Conservation (phyloP, 2,329 filamentous ascomycete species). For the Chalaropsis ovoidea region DNA sequence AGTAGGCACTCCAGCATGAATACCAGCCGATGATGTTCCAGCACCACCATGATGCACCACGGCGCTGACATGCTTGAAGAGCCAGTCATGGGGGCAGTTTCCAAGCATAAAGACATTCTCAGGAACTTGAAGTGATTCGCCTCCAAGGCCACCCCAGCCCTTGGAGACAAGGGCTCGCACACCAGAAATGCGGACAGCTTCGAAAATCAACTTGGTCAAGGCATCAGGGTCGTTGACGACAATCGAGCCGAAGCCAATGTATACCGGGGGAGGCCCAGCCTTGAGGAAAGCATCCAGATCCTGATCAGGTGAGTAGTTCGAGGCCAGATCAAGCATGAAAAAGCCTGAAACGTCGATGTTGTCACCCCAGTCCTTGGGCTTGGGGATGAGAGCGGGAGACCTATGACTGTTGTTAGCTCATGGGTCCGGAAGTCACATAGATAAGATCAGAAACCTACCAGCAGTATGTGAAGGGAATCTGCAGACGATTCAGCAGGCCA, state of each 20-base stretch:
- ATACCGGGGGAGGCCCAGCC: slow-evolving; percentile 61
- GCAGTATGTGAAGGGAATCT: slow-evolving; percentile 80
- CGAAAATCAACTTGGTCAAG: slow-evolving; percentile 62
- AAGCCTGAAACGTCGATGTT: slow-evolving; percentile 68
- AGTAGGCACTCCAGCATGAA: slow-evolving; percentile 68
- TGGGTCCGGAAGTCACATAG: background rate
- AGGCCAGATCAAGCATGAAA: slow-evolving; percentile 60
- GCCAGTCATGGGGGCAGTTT: slow-evolving; percentile 80
- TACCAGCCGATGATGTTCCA: slow-evolving; percentile 79
- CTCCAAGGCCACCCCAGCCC: slow-evolving; percentile 78
- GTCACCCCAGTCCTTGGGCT: slow-evolving; percentile 63
- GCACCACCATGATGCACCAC: slow-evolving; percentile 85
- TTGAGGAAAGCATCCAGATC: slow-evolving; percentile 57
- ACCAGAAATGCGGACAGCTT: slow-evolving; percentile 55
- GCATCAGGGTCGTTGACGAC: slow-evolving; percentile 65
- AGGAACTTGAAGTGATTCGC: slow-evolving; percentile 57
- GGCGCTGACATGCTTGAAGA: slow-evolving; percentile 69
- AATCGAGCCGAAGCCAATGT: slow-evolving; percentile 76
- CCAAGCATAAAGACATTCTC: slow-evolving; percentile 73
- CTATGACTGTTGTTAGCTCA: slow-evolving; percentile 26
- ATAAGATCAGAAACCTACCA: slow-evolving; percentile 43
- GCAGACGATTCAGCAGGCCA: slow-evolving; percentile 62
- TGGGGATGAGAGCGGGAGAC: slow-evolving; percentile 67
- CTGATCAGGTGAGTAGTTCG: slow-evolving; percentile 54
- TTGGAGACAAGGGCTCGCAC: slow-evolving; percentile 75